Evolutionary conservation across 192 early-diverging fungal species (phyloP), one percentile per base, ranked within the genome.

Genomic region (Lobulomyces angularis): DNA sequence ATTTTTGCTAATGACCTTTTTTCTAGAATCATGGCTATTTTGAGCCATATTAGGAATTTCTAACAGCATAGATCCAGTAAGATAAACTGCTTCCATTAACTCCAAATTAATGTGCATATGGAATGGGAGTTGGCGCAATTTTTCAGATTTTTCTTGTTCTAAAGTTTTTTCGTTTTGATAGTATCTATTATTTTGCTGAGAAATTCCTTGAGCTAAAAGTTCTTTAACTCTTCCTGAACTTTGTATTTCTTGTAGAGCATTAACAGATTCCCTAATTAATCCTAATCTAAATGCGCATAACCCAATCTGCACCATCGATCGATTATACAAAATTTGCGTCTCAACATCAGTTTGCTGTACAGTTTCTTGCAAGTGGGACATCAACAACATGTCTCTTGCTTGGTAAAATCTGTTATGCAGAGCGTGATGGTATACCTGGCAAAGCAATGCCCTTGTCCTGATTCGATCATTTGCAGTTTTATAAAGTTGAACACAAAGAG

Each of bases 41-140:
- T 81, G 68, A 7, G 92, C 95, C 80, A 93, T 90, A 56, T 71
- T 77, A 18, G 95, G 92, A 50, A 99, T 87, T 65, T 99, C 95
- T n/a, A 97, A 66, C 32, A 99, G 66, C 90, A 99, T 91, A 17
- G 87, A 86, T 56, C 80, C 84, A 8, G 85, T 88, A 61, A 95
- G 64, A 65, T 92, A 96, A 21, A 88, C 83, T 56, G 88, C 94
- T 72, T 99, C 95, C 32, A 99, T 62, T 14, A 97, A 76, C 66
- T 99, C 95, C 37, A 99, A 62, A 70, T 99, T 97, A 62, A 99
- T 90, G 69, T 93, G 90, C 84, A 97, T 91, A 69, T 98, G 94
- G 84, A 96, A 96, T 17, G 94, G 94, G 51, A 98, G 66, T 71
- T 95, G 92, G 45, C 94, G 74, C 66, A 83, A 85, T 53, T 87